phyloP scores from a whole-genome alignment of 1,284 basidiomycete species.

The Rhodotorula sp. region DNA sequence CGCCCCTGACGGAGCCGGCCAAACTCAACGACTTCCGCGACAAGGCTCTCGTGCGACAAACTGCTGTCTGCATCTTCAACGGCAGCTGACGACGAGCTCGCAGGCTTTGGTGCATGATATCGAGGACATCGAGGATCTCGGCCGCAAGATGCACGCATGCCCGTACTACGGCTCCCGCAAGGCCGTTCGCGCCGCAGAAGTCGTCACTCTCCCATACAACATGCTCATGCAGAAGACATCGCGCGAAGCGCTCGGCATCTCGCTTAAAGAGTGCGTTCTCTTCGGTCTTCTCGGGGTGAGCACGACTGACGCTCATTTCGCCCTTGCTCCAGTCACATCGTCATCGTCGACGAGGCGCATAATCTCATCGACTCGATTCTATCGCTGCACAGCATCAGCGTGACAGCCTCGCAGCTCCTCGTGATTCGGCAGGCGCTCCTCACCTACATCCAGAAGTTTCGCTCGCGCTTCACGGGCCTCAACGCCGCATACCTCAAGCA shows the following conservation, averaged over 20 bases:
- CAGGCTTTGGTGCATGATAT: conserved; percentile 89
- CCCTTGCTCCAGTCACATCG: conserved; percentile 58
- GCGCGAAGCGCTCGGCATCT: conserved; percentile 81
- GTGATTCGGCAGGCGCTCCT: conserved; percentile 67
- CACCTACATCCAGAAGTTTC: conserved; percentile 77
- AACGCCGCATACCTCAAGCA: conserved; percentile 81
- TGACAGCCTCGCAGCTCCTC: conserved; percentile 63
- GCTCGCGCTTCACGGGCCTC: conserved; percentile 67
- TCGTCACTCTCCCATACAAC: conserved; percentile 84
- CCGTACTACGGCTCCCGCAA: conserved; percentile 90
- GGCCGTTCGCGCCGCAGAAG: conserved; percentile 88
- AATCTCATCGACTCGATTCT: conserved; percentile 70
- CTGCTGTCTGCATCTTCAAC: background rate
- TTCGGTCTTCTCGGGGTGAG: background rate
- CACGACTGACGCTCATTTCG: background rate
- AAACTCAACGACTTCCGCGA: conserved; percentile 84
- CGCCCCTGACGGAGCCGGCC: conserved; percentile 68
- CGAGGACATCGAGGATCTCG: conserved; percentile 80
- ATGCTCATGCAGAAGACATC: conserved; percentile 82
- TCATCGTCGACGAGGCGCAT: conserved; percentile 95
- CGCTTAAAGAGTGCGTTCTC: conserved; percentile 63
- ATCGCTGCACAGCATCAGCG: conserved; percentile 73
- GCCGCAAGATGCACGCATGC: conserved; percentile 69
- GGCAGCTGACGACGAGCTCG: background rate
- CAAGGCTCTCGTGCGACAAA: conserved; percentile 69